A percentile compares a stretch with the other conserved stretches of the same genome.
Conservation (phyloP, 306 rosid species). For the Prunus kanzakura region DNA sequence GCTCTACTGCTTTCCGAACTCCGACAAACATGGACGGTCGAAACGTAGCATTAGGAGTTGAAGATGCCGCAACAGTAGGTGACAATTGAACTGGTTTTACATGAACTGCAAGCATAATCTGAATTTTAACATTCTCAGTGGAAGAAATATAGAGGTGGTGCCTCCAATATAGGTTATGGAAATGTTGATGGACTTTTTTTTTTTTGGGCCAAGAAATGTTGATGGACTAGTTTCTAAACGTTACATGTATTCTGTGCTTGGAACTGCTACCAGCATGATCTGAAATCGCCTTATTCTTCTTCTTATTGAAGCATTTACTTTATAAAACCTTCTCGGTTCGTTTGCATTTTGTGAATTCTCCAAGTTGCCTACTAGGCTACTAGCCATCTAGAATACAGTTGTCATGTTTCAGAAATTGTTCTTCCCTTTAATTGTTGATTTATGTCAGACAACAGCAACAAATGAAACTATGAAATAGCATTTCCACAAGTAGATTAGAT, state of each 20-base stretch:
- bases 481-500: no score
- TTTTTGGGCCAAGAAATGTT: neutral
- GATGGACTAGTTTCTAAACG: neutral
- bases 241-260: no score
- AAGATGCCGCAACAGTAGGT: neutral
- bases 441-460: no score
- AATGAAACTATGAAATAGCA: no score
- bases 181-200: neutral
- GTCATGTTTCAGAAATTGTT: no score
- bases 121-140: neutral
- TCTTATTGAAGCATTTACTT: no score
- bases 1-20: conserved; percentile 62
- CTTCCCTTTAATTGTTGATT: no score
- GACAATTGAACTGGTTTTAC: neutral
- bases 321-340: no score
- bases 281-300: neutral
- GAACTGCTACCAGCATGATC: neutral
- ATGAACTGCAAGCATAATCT: neutral
- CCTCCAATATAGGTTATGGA: neutral
- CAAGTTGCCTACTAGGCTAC: no score
- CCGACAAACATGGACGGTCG: neutral
- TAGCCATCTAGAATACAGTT: no score
- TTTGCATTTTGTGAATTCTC: no score
- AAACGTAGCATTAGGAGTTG: neutral
- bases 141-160: neutral